These are phyloP conservation scores for Trypanosoma boissoni DNA, from an alignment of 208 protist species.

Conservation along the genomic window DNA sequence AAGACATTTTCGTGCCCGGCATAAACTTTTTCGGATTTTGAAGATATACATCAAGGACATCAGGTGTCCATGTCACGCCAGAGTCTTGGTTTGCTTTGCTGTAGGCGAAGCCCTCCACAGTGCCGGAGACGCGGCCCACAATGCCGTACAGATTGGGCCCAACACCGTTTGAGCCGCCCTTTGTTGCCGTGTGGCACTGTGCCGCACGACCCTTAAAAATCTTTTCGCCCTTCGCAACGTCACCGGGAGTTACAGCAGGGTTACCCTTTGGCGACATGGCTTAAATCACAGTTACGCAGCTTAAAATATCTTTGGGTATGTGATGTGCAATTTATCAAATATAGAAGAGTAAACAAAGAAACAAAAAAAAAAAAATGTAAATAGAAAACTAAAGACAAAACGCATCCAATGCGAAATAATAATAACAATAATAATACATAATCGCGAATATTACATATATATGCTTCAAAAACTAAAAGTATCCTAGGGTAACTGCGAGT, in stretches of 20 bases:
- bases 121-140: conserved; percentile 89
- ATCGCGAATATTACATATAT: conserved; percentile 1
- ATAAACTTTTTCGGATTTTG: conserved; percentile 98
- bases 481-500: too few relatives aligned
- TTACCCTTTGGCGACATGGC: conserved; percentile 78
- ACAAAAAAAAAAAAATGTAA: conserved; percentile 23
- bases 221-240: conserved; percentile 85
- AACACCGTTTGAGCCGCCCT: conserved; percentile 90
- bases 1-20: conserved; percentile 97
- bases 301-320: too few relatives aligned
- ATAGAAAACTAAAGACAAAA: conserved; percentile 16
- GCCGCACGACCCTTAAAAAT: conserved; percentile 93
- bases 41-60: conserved; percentile 94
- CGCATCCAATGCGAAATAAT: not conserved
- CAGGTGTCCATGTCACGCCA: conserved; percentile 90
- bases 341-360: conserved; percentile 2
- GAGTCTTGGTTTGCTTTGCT: conserved; percentile 94
- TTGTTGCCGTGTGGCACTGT: conserved; percentile 91
- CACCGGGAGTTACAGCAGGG: conserved; percentile 69
- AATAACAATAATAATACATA: conserved; percentile 4
- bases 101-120: conserved; percentile 92
- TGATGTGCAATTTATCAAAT: not conserved
- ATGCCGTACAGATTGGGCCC: conserved; percentile 93
- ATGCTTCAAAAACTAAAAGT: not conserved
- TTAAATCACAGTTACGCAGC: too few relatives aligned